Percentiles rank a stretch among this genome's conserved stretches.
These are phyloP conservation scores for Iberis pinnata DNA, from an alignment of 345 rosid genomes.

Conservation along the genomic window DNA sequence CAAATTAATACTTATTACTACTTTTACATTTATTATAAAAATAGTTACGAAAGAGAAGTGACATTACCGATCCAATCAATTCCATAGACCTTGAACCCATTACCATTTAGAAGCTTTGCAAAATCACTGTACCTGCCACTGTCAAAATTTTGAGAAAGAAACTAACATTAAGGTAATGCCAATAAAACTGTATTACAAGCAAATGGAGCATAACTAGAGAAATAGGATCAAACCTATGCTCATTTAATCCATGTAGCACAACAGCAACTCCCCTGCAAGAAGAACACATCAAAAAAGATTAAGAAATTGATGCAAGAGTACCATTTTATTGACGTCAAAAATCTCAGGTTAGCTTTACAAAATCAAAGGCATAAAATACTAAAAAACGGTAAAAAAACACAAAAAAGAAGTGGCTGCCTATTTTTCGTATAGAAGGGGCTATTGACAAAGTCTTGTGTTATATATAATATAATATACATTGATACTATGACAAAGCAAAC, in stretches of 20 bases:
- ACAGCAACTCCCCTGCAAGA: constrained; percentile 72
- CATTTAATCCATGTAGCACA: constrained; percentile 83
- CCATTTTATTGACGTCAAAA: no score
- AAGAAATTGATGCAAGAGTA: no score
- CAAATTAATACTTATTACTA: not conserved
- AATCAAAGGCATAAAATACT: no score
- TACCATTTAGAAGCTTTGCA: constrained; percentile 73
- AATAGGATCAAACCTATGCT: constrained; percentile 60
- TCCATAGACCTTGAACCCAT: constrained; percentile 83
- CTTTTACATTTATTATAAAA: not conserved
- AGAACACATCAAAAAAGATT: not conserved
- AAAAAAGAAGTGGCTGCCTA: no score
- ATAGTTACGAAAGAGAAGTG: not conserved
- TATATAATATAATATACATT: no score
- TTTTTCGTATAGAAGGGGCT: no score
- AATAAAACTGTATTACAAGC: not conserved
- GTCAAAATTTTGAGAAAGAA: constrained; percentile 1
- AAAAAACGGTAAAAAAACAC: no score
- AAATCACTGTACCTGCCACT: constrained; percentile 83
- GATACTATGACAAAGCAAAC: not conserved
- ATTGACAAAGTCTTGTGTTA: constrained; percentile 1
- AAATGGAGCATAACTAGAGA: not conserved
- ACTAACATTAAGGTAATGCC: not conserved
- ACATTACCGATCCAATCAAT: constrained; percentile 92
- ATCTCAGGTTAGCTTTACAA: no score